These are phyloP conservation scores for Urochloa ruziziensis DNA, from an alignment of 176 grass and related monocot species.

Conservation along the genomic window DNA sequence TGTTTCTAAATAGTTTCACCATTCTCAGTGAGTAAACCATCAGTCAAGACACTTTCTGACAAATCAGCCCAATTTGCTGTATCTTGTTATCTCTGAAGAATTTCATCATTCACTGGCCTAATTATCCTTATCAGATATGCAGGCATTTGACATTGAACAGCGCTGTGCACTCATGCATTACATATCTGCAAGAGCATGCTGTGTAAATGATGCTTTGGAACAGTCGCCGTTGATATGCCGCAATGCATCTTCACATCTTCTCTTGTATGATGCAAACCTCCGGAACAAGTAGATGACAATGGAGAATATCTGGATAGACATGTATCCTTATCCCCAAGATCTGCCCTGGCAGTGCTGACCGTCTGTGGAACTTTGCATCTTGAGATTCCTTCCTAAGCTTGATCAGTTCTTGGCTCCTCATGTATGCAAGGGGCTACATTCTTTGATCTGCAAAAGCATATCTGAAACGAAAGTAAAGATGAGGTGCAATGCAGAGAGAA, in stretches of 20 bases:
- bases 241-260: constrained; percentile 4
- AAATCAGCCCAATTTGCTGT: neutral
- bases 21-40: neutral
- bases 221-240: constrained; percentile 25
- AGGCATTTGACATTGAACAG: neutral
- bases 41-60: neutral
- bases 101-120: neutral
- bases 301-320: constrained; percentile 34
- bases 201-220: constrained; percentile 17
- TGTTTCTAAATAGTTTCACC: neutral
- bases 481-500: constrained; percentile 5
- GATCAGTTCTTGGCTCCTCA: constrained; percentile 40
- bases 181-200: constrained; percentile 17
- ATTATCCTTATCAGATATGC: constrained; percentile 17
- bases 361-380: constrained; percentile 25
- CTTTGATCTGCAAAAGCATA: constrained; percentile 17
- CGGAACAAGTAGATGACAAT: constrained; percentile 10
- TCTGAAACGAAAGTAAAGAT: neutral
- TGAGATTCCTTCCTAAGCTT: constrained; percentile 3
- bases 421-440: constrained; percentile 1
- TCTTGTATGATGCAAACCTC: constrained; percentile 23
- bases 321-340: constrained; percentile 40
- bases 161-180: neutral
- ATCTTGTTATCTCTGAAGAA: neutral
- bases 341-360: constrained; percentile 18